phyloP scores from a whole-genome alignment of 2,329 filamentous ascomycete species.

The Fusarium kyushuense region DNA sequence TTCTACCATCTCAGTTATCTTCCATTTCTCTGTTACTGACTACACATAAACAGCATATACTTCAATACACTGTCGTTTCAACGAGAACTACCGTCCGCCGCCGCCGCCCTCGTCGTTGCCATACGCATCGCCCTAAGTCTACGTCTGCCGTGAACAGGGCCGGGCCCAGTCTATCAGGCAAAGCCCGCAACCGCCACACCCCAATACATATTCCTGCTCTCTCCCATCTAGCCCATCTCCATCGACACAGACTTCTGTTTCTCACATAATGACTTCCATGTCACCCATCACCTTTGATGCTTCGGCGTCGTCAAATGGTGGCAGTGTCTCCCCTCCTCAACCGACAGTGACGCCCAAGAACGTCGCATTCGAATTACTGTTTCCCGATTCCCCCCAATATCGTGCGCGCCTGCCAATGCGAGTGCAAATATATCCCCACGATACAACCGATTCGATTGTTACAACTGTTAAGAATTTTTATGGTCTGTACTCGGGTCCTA shows the following conservation, averaged over 20 bases:
- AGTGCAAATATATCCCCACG: conserved; percentile 92
- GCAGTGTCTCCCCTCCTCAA: conserved; percentile 62
- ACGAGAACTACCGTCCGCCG: conserved; percentile 27
- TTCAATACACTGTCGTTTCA: conserved; percentile 31
- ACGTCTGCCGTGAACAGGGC: conserved; percentile 42
- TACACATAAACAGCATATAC: conserved; percentile 19
- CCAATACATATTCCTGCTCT: conserved; percentile 36
- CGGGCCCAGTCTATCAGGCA: conserved; percentile 48
- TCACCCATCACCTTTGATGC: conserved; percentile 55
- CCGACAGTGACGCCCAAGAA: conserved; percentile 71
- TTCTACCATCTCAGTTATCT: conserved; percentile 21
- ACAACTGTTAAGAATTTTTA: conserved; percentile 99
- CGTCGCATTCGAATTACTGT: conserved; percentile 82
- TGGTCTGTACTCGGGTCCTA: conserved; percentile 84
- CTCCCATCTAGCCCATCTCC: conserved; percentile 37
- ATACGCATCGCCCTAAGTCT: conserved; percentile 48
- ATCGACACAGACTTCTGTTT: conserved; percentile 46
- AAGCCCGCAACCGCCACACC: conserved; percentile 52
- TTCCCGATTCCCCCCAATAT: conserved; percentile 74
- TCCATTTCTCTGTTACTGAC: conserved; percentile 43
- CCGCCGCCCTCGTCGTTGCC: conserved; percentile 46
- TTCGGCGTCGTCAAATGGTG: conserved; percentile 56
- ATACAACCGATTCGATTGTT: conserved; percentile 97
- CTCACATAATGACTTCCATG: conserved; percentile 60
- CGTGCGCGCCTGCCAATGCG: conserved; percentile 84